A percentile compares a stretch with the other conserved stretches of the same genome.
These are phyloP conservation scores for Ambrosiella cleistominuta DNA, from an alignment of 2,329 filamentous ascomycete genomes.

Conservation along the genomic window DNA sequence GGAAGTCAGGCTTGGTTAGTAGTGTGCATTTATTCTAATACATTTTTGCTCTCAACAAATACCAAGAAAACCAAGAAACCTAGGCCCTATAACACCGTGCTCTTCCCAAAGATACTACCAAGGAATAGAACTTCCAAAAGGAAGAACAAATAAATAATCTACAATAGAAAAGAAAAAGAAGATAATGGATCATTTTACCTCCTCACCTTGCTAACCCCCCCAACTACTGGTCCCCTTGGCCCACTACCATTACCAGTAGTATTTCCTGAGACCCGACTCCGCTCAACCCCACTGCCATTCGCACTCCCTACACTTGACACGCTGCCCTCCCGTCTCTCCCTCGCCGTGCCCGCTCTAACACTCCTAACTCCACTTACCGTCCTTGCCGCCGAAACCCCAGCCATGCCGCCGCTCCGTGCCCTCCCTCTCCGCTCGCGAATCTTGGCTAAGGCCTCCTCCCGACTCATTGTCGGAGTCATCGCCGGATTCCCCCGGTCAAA, in stretches of 20 bases:
- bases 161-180: too few relatives aligned
- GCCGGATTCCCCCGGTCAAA: conserved; percentile 41
- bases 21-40: too few relatives aligned
- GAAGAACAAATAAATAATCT: too few relatives aligned
- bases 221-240: not conserved
- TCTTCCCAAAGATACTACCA: too few relatives aligned
- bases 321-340: not conserved
- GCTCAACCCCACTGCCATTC: not conserved
- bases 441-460: conserved; percentile 58
- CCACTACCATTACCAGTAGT: not conserved
- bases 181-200: too few relatives aligned
- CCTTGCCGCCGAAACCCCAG: not conserved
- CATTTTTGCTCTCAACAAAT: too few relatives aligned
- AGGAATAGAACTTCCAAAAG: too few relatives aligned
- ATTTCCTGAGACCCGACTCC: not conserved
- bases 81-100: too few relatives aligned
- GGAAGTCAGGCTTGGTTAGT: too few relatives aligned
- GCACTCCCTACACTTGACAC: not conserved
- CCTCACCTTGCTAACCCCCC: not conserved
- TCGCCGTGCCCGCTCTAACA: not conserved
- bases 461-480: conserved; percentile 46
- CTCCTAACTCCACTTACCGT: not conserved
- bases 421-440: conserved; percentile 57
- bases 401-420: conserved; percentile 34
- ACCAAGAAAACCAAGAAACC: too few relatives aligned